Evolutionary conservation across 2,329 filamentous ascomycete species (phyloP).

Genomic region (Cladosporium sp.): DNA sequence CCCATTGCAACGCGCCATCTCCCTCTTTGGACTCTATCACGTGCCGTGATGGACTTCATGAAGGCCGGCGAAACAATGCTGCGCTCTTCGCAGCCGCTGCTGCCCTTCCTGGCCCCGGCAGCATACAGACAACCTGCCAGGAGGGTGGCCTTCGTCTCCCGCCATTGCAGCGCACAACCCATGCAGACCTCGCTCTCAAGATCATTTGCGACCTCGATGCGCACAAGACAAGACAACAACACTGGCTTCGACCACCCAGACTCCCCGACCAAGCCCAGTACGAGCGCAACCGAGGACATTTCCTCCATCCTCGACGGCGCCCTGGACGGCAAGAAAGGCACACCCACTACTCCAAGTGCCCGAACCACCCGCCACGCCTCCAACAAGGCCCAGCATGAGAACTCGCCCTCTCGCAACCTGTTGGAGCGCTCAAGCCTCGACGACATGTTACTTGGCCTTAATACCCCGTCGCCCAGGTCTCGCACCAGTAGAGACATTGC

Average conservation of each 20-base stretch:
- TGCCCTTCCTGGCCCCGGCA: constrained; percentile 22
- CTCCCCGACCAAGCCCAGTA: constrained; percentile 18
- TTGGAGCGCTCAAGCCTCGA: constrained; percentile 17
- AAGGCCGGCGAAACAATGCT: constrained; percentile 26
- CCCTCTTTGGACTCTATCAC: neutral
- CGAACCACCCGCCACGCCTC: constrained; percentile 28
- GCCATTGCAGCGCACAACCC: constrained; percentile 13
- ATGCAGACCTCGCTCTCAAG: constrained; percentile 17
- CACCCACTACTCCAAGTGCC: constrained; percentile 19
- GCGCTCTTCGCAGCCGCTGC: constrained; percentile 23
- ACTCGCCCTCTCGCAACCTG: constrained; percentile 16
- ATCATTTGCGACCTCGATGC: constrained; percentile 19
- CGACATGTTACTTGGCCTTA: neutral
- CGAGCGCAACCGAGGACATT: constrained; percentile 19
- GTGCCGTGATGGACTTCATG: constrained; percentile 27
- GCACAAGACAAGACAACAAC: constrained; percentile 11
- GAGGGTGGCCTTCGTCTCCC: constrained; percentile 14
- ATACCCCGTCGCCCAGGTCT: neutral
- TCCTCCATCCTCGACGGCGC: constrained; percentile 25
- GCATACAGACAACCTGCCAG: constrained; percentile 14
- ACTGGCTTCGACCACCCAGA: constrained; percentile 9
- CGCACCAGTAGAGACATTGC: constrained; percentile 7
- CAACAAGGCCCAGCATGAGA: constrained; percentile 20
- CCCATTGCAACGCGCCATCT: neutral
- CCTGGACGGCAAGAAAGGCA: constrained; percentile 27